Evolutionary conservation across 257 asterid genomes (phyloP), one percentile per base, ranked within the genome.

Genomic region (Forsythia viridissima): DNA sequence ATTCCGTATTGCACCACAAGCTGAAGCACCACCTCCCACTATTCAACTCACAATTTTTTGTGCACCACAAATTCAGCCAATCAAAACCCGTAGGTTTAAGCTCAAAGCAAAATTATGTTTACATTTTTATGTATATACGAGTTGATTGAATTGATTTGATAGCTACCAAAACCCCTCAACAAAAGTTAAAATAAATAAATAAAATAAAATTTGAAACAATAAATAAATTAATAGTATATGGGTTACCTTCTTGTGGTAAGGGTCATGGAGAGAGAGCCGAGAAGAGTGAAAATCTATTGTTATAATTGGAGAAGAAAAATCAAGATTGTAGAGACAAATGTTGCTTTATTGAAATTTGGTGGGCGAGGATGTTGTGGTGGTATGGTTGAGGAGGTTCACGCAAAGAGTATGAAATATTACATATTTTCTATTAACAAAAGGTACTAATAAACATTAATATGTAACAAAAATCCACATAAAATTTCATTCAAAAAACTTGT

Each of bases 1-100:
- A 80, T 83, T 80, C 65, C 88, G 87, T 75, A 85, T 86, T 71
- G 86, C 84, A 79, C 85, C 89, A 74, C 80, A 37, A 77, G 86
- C 87, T 67, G 89, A 81, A 87, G 80, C 87, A 82, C 96, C 92
- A 82, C 96, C 93, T 70, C 89, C 97, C 72, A 93, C 94, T 98
- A 96, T 95, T 76, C 75, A 79, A 11, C 70, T 21, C 15, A 11
- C 15, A 63, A 24, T 21, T 61, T 61, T 61, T 38, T 20, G 39
- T 63, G 13, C 70, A 30, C 16, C 70, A 63, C 16, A 48, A 48
- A 24, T 39, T 13, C 38, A 63, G 70, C 24, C 70, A 63, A 30
- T 63, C 4, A 30, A 21, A 63, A 11, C 37, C 70, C 5, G 39
- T 8, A 16, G 38, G 39, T 63, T 63, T 63, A 24, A 21, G 37